Evolutionary conservation across 2,329 filamentous ascomycete species (phyloP).

Genomic region (Rhexocercosporidium sp.): DNA sequence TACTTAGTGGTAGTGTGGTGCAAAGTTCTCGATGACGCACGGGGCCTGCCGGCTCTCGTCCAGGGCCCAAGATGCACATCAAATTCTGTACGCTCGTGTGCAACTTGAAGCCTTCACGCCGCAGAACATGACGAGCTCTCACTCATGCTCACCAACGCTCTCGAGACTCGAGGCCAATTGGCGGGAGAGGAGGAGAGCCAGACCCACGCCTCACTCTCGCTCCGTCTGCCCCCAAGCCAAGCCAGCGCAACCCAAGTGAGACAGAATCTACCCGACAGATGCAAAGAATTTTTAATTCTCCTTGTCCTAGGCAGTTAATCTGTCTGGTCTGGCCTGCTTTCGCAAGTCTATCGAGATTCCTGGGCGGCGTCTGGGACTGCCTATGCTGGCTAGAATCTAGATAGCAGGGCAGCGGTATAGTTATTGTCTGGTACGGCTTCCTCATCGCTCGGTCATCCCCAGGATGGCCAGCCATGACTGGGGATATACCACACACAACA

Average conservation of each 20-base stretch:
- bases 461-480: background rate
- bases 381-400: background rate
- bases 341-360: conserved; percentile 12
- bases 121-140: background rate
- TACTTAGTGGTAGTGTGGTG: background rate
- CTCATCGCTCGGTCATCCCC: conserved; percentile 21
- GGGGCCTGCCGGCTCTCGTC: conserved; percentile 1
- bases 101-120: background rate
- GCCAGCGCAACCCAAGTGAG: background rate
- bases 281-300: conserved; percentile 21
- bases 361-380: conserved; percentile 10
- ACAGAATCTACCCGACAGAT: background rate
- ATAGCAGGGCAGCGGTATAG: background rate
- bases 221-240: background rate
- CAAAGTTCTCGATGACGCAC: conserved; percentile 15
- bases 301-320: background rate
- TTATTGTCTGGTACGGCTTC: conserved; percentile 22
- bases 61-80: background rate
- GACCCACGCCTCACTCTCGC: background rate
- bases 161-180: conserved; percentile 3
- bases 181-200: background rate
- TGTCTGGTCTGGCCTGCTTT: background rate
- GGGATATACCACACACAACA: background rate
- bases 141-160: conserved; percentile 2
- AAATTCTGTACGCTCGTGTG: background rate